A percentile compares a stretch with the other conserved stretches of the same genome.
Evolutionary conservation across 1,284 basidiomycete genomes (phyloP).

Genomic region (Ganoderma lingzhi): DNA sequence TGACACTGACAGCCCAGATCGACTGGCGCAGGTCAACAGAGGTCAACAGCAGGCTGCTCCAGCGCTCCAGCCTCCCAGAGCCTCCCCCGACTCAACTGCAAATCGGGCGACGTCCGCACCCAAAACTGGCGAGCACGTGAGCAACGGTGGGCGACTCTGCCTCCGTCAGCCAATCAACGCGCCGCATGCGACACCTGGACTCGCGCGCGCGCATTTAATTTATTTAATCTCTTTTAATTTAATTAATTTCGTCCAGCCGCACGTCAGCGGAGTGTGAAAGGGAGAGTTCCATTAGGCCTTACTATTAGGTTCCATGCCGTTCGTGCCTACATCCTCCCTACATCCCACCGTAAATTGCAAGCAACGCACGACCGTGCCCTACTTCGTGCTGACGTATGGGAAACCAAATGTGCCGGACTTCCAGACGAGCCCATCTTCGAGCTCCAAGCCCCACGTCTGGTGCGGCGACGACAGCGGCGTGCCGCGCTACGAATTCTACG

Average conservation of each 20-base stretch:
- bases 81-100: background rate
- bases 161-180: background rate
- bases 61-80: background rate
- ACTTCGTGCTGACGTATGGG: conserved; percentile 79
- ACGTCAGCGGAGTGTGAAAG: too few species aligned
- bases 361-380: conserved; percentile 57
- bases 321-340: too few species aligned
- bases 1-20: background rate
- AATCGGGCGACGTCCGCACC: background rate
- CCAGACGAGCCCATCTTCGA: conserved; percentile 85
- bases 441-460: conserved; percentile 70
- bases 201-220: too few species aligned
- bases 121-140: background rate
- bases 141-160: background rate
- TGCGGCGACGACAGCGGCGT: conserved; percentile 69
- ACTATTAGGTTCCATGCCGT: too few species aligned
- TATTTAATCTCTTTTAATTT: too few species aligned
- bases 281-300: too few species aligned
- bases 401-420: conserved; percentile 78
- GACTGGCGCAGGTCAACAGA: background rate
- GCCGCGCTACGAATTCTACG: conserved; percentile 83
- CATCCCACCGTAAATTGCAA: too few species aligned
- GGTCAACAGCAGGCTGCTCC: conserved; percentile 9
- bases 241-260: too few species aligned
- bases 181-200: background rate